Conservation (phyloP, 306 rosid genomes). For the Vigna nakashimae region DNA sequence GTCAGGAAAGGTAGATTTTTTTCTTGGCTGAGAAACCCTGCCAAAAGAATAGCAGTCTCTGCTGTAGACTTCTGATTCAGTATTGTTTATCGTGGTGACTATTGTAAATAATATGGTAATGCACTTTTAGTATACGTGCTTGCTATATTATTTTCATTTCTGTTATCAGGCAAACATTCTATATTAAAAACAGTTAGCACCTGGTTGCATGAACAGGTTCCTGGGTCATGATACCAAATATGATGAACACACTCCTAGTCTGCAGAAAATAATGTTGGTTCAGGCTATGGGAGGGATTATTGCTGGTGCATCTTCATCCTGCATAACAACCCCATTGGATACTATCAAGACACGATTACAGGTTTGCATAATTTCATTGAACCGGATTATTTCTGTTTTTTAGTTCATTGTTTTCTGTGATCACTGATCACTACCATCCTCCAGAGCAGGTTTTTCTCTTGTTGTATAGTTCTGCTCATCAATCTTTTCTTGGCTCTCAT, state of each 20-base stretch:
- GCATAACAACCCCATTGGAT: conserved; percentile 90
- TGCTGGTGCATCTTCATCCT: conserved; percentile 92
- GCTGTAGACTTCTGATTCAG: conserved; percentile 13
- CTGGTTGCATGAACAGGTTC: conserved; percentile 54
- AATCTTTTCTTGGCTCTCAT: conserved; percentile 12
- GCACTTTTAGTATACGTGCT: conserved; percentile 10
- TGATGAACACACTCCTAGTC: conserved; percentile 56
- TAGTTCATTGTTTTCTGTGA: conserved; percentile 27
- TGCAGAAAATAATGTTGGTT: conserved; percentile 69
- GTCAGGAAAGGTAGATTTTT: conserved; percentile 16
- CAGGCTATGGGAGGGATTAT: conserved; percentile 89
- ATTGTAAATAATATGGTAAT: conserved; percentile 29
- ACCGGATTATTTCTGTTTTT: conserved; percentile 25
- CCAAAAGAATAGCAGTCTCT: conserved; percentile 34
- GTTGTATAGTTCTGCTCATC: background rate
- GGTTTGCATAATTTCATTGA: conserved; percentile 54
- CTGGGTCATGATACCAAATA: conserved; percentile 52
- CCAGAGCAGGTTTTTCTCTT: background rate
- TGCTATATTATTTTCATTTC: conserved; percentile 14
- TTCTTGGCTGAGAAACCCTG: conserved; percentile 28
- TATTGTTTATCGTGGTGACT: background rate
- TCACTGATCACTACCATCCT: background rate
- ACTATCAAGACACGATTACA: conserved; percentile 97
- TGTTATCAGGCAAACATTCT: conserved; percentile 15
- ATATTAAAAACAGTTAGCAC: conserved; percentile 22